Evolutionary conservation across 192 early-diverging fungal genomes (phyloP).

Genomic region (Spizellomyces punctatus): DNA sequence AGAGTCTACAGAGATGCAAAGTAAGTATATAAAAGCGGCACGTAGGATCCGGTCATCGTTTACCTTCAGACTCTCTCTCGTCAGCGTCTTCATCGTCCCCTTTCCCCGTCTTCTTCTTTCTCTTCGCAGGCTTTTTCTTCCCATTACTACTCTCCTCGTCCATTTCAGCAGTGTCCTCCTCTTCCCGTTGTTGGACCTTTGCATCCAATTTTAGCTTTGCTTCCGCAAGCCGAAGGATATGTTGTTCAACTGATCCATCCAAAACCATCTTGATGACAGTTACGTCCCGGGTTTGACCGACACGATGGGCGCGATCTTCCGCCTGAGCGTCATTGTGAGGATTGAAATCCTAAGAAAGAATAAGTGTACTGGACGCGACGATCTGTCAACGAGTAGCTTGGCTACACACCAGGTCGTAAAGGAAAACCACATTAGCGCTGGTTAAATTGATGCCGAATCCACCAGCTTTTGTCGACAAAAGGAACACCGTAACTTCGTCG

Average conservation of each 20-base stretch:
- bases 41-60: no score
- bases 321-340: constrained; percentile 75
- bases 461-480: constrained; percentile 95
- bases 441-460: constrained; percentile 96
- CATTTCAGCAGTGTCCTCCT: neutral
- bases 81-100: neutral
- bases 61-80: no score
- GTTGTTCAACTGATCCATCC: constrained; percentile 71
- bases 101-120: neutral
- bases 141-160: neutral
- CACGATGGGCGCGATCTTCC: constrained; percentile 79
- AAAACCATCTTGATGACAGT: constrained; percentile 71
- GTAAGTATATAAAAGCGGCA: no score
- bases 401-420: constrained; percentile 64
- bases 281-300: constrained; percentile 85
- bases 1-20: neutral
- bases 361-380: constrained; percentile 13
- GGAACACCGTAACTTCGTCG: constrained; percentile 66
- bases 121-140: neutral
- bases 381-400: constrained; percentile 56
- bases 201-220: constrained; percentile 67
- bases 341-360: constrained; percentile 79
- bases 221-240: constrained; percentile 61
- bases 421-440: constrained; percentile 91
- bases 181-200: constrained; percentile 35